Base-by-base conservation (phyloP, 305 asterid species). In the Andrographis paniculata region DNA sequence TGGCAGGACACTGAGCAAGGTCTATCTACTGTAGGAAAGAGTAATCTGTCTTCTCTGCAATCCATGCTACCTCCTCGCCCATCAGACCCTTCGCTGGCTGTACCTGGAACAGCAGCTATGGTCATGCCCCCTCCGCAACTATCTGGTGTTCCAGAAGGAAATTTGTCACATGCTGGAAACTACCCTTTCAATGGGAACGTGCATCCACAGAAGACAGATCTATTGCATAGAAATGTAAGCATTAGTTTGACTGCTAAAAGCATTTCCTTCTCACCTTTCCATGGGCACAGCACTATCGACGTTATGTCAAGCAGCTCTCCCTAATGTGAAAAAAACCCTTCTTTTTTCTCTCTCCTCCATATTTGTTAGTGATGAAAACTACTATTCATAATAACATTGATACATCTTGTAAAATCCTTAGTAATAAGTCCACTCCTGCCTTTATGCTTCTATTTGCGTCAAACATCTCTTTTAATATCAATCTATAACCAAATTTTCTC, bases 171-270 rank as follows among this genome's bases (percentile, higher is more conserved):
- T 56, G 33, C 62, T 63, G 76, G 58, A 43, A 61, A 59, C 55
- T 62, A 66, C 50, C 62, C 75, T 49, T 73, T 64, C 63, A 67
- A 30, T 42, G 71, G 67, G 51, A 67, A 58, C 54, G 28, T 64
- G 50, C 72, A 42, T 53, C 64, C 61, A 48, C 58, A 53, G 61
- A 78, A 56, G 67, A 56, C 53, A 17, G 71, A 72, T 62, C 80
- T 57, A 59, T 50, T 70, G 37, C 56, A 66, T 42, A 48, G 54
- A 72, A 52, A 47, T 23, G 80, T 76, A 73, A 45, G 73, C 49
- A 52, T 55, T 52, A 22, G 28, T 48, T 51, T 49, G 30, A 53
- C 37, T 47, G 19, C 18, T 64, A n/a, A n/a, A n/a, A n/a, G n/a
- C n/a, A n/a, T n/a, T n/a, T n/a, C n/a, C n/a, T n/a, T n/a, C n/a